phyloP scores from a whole-genome alignment of 2,329 filamentous ascomycete genomes.

The Pestalotiopsis sp. region DNA sequence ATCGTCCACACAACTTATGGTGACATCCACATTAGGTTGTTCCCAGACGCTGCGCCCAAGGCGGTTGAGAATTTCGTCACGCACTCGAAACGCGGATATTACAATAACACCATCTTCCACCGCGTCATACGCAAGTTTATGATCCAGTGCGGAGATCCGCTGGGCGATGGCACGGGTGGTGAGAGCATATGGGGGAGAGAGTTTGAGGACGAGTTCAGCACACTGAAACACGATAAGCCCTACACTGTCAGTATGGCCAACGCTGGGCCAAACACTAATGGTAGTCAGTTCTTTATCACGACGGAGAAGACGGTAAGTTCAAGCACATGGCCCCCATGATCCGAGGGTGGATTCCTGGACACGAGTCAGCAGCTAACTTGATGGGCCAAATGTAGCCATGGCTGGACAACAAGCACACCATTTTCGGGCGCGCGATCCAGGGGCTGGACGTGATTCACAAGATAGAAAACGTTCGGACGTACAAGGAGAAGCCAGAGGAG shows the following conservation, averaged over 20 bases:
- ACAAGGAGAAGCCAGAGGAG: conserved; percentile 91
- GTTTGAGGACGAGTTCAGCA: conserved; percentile 92
- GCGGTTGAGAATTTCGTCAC: conserved; percentile 97
- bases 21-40: conserved; percentile 91
- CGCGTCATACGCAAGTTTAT: conserved; percentile 98
- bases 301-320: conserved; percentile 83
- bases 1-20: conserved; percentile 91
- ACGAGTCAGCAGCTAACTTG: conserved; percentile 27
- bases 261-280: conserved; percentile 92
- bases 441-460: conserved; percentile 93
- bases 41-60: conserved; percentile 90
- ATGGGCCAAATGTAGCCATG: conserved; percentile 62
- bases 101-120: conserved; percentile 98
- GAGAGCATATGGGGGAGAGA: conserved; percentile 92
- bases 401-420: conserved; percentile 94
- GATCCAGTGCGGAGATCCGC: conserved; percentile 86
- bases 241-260: conserved; percentile 99
- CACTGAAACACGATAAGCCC: conserved; percentile 89
- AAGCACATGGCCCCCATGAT: conserved; percentile 23
- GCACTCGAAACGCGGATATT: conserved; percentile 87
- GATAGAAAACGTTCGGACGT: conserved; percentile 88
- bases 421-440: conserved; percentile 88
- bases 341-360: conserved; percentile 7
- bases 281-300: conserved; percentile 97
- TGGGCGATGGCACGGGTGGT: conserved; percentile 87